Percentiles rank a stretch among this genome's conserved stretches.
Evolutionary conservation across 208 protist genomes (phyloP).

Genomic region (Vickermania spadyakhi): DNA sequence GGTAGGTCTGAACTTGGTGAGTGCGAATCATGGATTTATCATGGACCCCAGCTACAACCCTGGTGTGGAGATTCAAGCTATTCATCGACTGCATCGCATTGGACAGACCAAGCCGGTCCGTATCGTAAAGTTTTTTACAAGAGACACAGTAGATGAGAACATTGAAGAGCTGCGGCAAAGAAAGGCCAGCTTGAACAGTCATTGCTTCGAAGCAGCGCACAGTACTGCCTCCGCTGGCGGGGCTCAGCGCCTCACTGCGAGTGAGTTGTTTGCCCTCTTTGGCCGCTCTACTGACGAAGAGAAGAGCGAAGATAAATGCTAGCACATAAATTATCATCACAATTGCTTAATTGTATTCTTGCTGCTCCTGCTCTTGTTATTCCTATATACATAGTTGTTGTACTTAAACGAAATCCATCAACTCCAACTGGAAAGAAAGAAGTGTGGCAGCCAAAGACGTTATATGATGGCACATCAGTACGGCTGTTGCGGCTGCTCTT

Average conservation of each 20-base stretch:
- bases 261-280: constrained; percentile 48
- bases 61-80: constrained; percentile 80
- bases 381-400: no score
- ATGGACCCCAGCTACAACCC: constrained; percentile 92
- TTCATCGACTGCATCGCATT: constrained; percentile 87
- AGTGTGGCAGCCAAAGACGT: no score
- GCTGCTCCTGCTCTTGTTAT: no score
- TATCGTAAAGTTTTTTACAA: constrained; percentile 91
- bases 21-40: constrained; percentile 89
- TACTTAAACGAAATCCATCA: no score
- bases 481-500: no score
- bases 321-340: no score
- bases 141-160: constrained; percentile 93
- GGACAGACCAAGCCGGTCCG: constrained; percentile 89
- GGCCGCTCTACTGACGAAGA: no score
- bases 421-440: no score
- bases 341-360: no score
- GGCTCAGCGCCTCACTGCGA: constrained; percentile 25
- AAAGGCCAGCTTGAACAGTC: constrained; percentile 78
- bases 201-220: constrained; percentile 22
- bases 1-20: constrained; percentile 91
- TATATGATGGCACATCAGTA: no score
- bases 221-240: no score
- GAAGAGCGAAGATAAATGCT: no score
- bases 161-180: constrained; percentile 89